A percentile compares a stretch with the other conserved stretches of the same genome.
These are phyloP conservation scores for Apiotrichum porosum DNA, from an alignment of 1,284 basidiomycete species.

Conservation along the genomic window DNA sequence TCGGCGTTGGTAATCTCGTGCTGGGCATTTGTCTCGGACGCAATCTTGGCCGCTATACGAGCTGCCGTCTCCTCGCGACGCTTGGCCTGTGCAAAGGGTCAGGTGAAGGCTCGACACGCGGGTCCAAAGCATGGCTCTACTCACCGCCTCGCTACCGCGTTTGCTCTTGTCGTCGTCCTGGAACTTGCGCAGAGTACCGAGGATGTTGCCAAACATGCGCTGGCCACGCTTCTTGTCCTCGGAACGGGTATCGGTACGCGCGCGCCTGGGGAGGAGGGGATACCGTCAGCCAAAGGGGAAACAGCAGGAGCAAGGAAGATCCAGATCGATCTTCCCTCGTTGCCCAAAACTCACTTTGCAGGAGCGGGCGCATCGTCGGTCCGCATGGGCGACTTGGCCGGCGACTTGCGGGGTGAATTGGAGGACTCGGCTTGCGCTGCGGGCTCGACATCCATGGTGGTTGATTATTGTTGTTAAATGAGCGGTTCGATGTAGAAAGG, in stretches of 20 bases:
- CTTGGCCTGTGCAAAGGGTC: conserved; percentile 27
- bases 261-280: conserved; percentile 24
- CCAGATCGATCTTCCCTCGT: too few relatives aligned
- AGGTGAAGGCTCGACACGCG: background rate
- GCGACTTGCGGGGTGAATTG: background rate
- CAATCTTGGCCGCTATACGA: conserved; percentile 40
- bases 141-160: conserved; percentile 39
- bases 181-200: conserved; percentile 47
- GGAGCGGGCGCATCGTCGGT: background rate
- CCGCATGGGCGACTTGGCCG: background rate
- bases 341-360: conserved; percentile 2
- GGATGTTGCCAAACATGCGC: conserved; percentile 45
- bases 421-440: background rate
- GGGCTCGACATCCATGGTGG: conserved; percentile 1
- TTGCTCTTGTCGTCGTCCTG: conserved; percentile 45
- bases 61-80: conserved; percentile 40
- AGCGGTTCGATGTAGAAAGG: too few relatives aligned
- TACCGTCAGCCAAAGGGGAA: too few relatives aligned
- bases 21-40: conserved; percentile 34
- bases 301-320: too few relatives aligned
- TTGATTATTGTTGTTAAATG: too few relatives aligned
- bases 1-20: conserved; percentile 40
- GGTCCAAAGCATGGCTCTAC: conserved; percentile 4
- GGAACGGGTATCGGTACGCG: conserved; percentile 24
- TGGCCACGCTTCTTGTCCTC: conserved; percentile 45